These are phyloP conservation scores for Schizosaccharomyces octosporus DNA, from an alignment of 805 yeast species.

Conservation along the genomic window DNA sequence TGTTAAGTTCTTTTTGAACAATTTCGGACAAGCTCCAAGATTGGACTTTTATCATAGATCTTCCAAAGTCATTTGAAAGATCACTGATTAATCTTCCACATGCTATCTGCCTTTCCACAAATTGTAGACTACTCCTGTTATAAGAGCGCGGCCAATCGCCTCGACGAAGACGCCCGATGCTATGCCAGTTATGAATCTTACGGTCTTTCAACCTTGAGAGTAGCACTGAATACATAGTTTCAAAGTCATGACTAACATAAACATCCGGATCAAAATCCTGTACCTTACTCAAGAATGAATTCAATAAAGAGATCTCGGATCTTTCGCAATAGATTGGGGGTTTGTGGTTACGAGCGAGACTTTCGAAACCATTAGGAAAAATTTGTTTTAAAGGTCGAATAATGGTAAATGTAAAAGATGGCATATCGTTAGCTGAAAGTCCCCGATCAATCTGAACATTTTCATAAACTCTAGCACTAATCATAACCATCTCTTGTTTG, in stretches of 20 bases:
- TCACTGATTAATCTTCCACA: conserved; percentile 81
- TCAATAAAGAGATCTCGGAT: conserved; percentile 49
- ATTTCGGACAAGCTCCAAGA: conserved; percentile 86
- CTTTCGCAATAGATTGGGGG: conserved; percentile 30
- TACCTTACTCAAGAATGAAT: conserved; percentile 47
- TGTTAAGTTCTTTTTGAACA: conserved; percentile 56
- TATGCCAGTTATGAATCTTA: conserved; percentile 50
- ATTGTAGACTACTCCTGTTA: conserved; percentile 16
- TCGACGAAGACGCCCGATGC: conserved; percentile 60
- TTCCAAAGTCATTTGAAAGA: conserved; percentile 83
- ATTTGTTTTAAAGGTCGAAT: conserved; percentile 45
- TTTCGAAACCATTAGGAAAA: conserved; percentile 52
- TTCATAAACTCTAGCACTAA: conserved; percentile 48
- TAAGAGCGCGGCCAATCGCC: conserved; percentile 42
- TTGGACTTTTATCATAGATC: conserved; percentile 76
- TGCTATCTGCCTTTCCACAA: conserved; percentile 40
- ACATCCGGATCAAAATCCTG: conserved; percentile 78
- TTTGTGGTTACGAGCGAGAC: conserved; percentile 20
- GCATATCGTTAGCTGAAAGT: conserved; percentile 32
- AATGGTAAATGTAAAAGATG: conserved; percentile 40
- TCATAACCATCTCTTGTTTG: conserved; percentile 68
- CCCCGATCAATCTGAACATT: conserved; percentile 50
- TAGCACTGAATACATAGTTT: conserved; percentile 54
- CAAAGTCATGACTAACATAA: conserved; percentile 66
- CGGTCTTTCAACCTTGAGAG: conserved; percentile 59